Base-by-base conservation (phyloP, 345 rosid species). In the Erodium maritimum region DNA sequence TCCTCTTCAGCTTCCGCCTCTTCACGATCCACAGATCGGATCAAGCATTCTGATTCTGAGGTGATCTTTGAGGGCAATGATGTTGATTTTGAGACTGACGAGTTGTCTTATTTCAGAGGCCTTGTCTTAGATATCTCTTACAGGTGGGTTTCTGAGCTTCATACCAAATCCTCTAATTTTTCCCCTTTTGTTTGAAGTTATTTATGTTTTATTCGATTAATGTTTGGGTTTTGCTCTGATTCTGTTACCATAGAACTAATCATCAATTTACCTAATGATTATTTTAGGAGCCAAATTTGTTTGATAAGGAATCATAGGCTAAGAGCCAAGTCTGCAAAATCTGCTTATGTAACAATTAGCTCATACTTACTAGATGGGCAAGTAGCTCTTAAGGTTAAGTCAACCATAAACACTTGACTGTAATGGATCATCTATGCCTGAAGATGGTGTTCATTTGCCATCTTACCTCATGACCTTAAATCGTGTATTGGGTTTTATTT, bases 91-190 rank as follows among this genome's bases (percentile, higher is more conserved):
- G 62, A 61, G 21, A 53, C 62, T 5, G 71, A 67, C 19, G 71
- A 61, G 21, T 18, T 67, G 48, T 51, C 71, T 11, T 67, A 61
- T 33, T 67, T 67, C 62, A 56, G 71, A 21, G 71, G 71, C 53
- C 66, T 67, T 14, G 71, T 67, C 21, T 54, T 67, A 54, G 71
- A 67, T 61, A 57, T 67, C 55, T 57, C 71, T 20, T 67, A 67
- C 71, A 67, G 71, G 71, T 67, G 25, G 9, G 62, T 61, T 21
- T 50, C 25, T 19, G 22, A 16, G 46, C 18, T 54, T 25, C 1
- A 25, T 3, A 5, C 37, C 55, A 25, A 59, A 17, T 19, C 18
- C 5, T 23, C 17, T 22, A 51, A 18, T 17, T 21, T 7, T 2
- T 25, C 4, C 7, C 7, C 33, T 2, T 25, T 25, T 25, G 33